Base-by-base conservation (phyloP, 129 eudicot genomes). In the Saposhnikovia divaricata region DNA sequence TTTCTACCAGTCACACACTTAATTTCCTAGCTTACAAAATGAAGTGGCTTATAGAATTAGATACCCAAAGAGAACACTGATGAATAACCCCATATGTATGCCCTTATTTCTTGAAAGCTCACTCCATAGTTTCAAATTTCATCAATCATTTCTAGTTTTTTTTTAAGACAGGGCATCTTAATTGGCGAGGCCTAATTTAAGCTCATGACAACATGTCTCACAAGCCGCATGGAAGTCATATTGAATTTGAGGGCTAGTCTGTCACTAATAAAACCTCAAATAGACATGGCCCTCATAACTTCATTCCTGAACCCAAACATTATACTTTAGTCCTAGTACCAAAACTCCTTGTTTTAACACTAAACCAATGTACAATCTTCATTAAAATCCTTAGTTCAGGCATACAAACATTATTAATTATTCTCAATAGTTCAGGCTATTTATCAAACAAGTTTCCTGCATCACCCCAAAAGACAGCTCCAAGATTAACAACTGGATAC, bases 61-160 rank as follows among this genome's bases (percentile, higher is more conserved):
- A 85, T 87, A 79, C 81, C 83, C 48, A 88, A 83, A 76, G 83
- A 89, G 19, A 92, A 71, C 3, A 96, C 96, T 79, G 93, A 87
- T 47, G 91, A 86, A 78, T 86, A 86, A 14, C 98, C 96, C 80
- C 80, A 87, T 0, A 84, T 77, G 77, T 82, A 61, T 87, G 78
- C 46, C 84, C 90, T 84, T 85, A n/a, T n/a, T n/a, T 89, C 75
- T 53, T 87, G 78, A 93, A 90, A 25, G 63, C 79, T 66, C 74
- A 80, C 75, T 48, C 81, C 9, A 87, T 82, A 61, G 82, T 87
- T 66, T 83, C 90, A 69, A 81, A 82, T 77, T 79, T 8, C 66
- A 57, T 23, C 3, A 5, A 57, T 21, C 66, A 57, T 55, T 55
- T n/a, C 28, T 57, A 57, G 66, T n/a, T n/a, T n/a, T 23, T 59